phyloP scores from a whole-genome alignment of 2,329 filamentous ascomycete species.

The Ascosphaera aggregata region DNA sequence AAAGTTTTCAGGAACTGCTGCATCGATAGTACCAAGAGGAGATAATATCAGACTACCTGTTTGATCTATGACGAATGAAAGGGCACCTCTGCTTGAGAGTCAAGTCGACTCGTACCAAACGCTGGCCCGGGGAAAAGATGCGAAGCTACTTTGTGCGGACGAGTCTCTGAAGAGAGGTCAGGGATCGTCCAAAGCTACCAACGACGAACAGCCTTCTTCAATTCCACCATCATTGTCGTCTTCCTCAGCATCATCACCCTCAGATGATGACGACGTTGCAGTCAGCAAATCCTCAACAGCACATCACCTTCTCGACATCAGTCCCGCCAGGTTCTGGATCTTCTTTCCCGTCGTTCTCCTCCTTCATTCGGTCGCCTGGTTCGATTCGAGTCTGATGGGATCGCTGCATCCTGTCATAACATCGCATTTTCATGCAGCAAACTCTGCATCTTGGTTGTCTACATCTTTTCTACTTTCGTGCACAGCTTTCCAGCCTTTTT shows the following conservation, averaged over 20 bases:
- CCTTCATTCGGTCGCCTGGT: slow-evolving; percentile 34
- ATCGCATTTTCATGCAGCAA: slow-evolving; percentile 53
- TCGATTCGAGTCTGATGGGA: slow-evolving; percentile 63
- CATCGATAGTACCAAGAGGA: too few relatives aligned
- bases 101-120: background rate
- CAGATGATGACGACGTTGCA: background rate
- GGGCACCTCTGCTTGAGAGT: slow-evolving; percentile 1
- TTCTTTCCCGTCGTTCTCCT: slow-evolving; percentile 36
- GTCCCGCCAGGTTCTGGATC: slow-evolving; percentile 31
- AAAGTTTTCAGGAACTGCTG: too few relatives aligned
- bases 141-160: background rate
- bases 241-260: too few relatives aligned
- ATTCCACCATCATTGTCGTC: too few relatives aligned
- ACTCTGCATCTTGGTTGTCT: slow-evolving; percentile 62
- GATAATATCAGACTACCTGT: too few relatives aligned
- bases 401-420: slow-evolving; percentile 63
- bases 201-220: background rate
- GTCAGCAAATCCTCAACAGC: slow-evolving; percentile 2
- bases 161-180: background rate
- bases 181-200: background rate
- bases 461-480: slow-evolving; percentile 57
- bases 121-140: background rate
- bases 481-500: slow-evolving; percentile 51
- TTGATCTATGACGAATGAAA: slow-evolving; percentile 6
- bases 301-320: slow-evolving; percentile 16